Base-by-base conservation (phyloP, 257 asterid species). In the Verbascum thapsus region DNA sequence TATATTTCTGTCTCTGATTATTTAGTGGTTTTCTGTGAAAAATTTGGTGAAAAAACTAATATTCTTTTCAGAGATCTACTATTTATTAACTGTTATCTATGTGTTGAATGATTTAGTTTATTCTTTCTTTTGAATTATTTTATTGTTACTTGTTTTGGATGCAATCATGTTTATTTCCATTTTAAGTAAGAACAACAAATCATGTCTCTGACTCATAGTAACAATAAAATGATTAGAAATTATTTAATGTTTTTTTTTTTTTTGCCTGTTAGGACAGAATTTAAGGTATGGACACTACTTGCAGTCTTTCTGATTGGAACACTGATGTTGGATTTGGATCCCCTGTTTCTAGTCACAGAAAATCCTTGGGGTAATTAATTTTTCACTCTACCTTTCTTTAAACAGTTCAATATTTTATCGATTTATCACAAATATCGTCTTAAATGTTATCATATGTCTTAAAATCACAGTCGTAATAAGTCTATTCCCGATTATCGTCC, bases 271-370 rank as follows among this genome's bases (percentile, higher is more conserved):
- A 42, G 51, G 61, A 58, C 65, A 58, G 68, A 47, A 41, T 26
- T 42, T 66, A 71, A 69, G 76, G 69, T 44, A 86, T 88, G 96
- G 87, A 73, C n/a, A n/a, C n/a, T 62, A 60, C 73, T 72, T 63
- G 62, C 12, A 72, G 76, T 63, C 75, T 79, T 12, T 80, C 83
- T 74, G 86, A 84, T 65, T 89, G 95, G 96, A 77, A 71, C 58
- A 62, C 73, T 23, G 91, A 79, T n/a, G 55, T 56, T 61, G 88
- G 77, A 34, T 71, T 66, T 53, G 92, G 73, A 42, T 63, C 65
- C 32, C 73, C 80, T 22, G 39, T 44, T 49, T 77, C 83, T 67
- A 45, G 20, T 73, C 94, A 70, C n/a, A 77, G 67, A 69, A 84
- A 77, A 72, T 58, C 83, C 30, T 38, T 69, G 13, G 85, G 82